Conservation (phyloP, 345 rosid genomes). For the Laguncularia racemosa region DNA sequence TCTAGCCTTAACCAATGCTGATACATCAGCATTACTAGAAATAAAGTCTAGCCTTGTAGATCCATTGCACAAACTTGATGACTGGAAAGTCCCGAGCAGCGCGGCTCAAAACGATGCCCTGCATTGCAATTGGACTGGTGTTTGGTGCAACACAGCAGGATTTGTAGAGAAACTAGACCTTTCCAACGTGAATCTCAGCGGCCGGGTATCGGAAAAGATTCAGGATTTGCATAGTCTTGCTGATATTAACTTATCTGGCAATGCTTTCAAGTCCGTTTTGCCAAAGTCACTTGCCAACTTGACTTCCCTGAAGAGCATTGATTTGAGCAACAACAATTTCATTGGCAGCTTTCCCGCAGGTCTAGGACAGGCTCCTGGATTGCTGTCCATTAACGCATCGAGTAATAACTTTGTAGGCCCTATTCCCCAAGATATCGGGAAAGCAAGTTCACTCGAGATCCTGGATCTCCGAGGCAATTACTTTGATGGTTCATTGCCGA, state of each 20-base stretch:
- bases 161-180: slow-evolving; percentile 61
- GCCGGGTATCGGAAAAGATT: slow-evolving; percentile 53
- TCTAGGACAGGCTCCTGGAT: slow-evolving; percentile 56
- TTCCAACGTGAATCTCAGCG: slow-evolving; percentile 66
- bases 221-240: slow-evolving; percentile 36
- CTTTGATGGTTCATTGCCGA: slow-evolving; percentile 52
- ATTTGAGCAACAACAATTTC: slow-evolving; percentile 70
- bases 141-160: slow-evolving; percentile 54
- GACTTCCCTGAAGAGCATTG: slow-evolving; percentile 45
- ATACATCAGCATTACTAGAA: slow-evolving; percentile 38
- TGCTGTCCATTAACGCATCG: slow-evolving; percentile 68
- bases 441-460: slow-evolving; percentile 51
- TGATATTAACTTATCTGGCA: slow-evolving; percentile 43
- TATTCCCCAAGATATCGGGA: slow-evolving; percentile 82
- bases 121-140: slow-evolving; percentile 80
- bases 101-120: slow-evolving; percentile 5
- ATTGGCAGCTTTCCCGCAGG: slow-evolving; percentile 67
- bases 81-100: slow-evolving; percentile 41
- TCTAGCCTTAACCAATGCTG: slow-evolving; percentile 16
- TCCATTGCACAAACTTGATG: slow-evolving; percentile 40
- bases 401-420: slow-evolving; percentile 77
- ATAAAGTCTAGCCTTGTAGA: slow-evolving; percentile 57
- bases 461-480: slow-evolving; percentile 80
- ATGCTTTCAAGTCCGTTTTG: slow-evolving; percentile 45
- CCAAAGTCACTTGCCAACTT: slow-evolving; percentile 51